Percentiles rank a stretch among this genome's conserved stretches.
Evolutionary conservation across 768 basidiomycete species (phyloP).

Genomic region (Lentinula lateritia): DNA sequence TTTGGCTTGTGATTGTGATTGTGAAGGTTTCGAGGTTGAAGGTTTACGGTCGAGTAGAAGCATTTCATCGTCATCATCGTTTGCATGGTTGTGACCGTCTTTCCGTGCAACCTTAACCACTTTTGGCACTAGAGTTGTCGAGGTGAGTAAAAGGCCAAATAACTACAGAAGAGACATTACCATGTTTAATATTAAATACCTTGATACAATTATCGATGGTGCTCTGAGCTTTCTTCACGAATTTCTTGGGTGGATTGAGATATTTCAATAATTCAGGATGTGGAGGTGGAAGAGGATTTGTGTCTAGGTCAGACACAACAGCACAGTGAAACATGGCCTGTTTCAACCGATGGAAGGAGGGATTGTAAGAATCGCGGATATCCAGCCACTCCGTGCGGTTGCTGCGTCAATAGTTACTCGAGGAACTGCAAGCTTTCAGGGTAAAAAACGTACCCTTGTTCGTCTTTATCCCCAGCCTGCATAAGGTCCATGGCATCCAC

Average conservation of each 20-base stretch:
- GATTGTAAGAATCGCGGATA: conserved; percentile 74
- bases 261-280: conserved; percentile 84
- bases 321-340: conserved; percentile 92
- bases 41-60: conserved; percentile 50
- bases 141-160: background rate
- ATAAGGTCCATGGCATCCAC: conserved; percentile 89
- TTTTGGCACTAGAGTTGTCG: conserved; percentile 55
- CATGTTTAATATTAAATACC: conserved; percentile 74
- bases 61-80: conserved; percentile 54
- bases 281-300: conserved; percentile 76
- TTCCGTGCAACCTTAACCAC: conserved; percentile 49
- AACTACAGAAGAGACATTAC: conserved; percentile 26
- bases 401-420: conserved; percentile 29
- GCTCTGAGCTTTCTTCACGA: conserved; percentile 53
- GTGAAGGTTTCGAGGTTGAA: background rate
- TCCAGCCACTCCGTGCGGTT: conserved; percentile 71
- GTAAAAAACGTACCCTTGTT: conserved; percentile 51
- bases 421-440: background rate
- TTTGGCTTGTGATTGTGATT: conserved; percentile 15
- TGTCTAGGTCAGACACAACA: conserved; percentile 64
- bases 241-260: conserved; percentile 68
- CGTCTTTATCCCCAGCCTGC: conserved; percentile 69
- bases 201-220: conserved; percentile 58
- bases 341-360: conserved; percentile 84
- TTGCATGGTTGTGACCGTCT: conserved; percentile 56